Conservation (phyloP, 495 filamentous ascomycete species). For the Xylaria flabelliformis region DNA sequence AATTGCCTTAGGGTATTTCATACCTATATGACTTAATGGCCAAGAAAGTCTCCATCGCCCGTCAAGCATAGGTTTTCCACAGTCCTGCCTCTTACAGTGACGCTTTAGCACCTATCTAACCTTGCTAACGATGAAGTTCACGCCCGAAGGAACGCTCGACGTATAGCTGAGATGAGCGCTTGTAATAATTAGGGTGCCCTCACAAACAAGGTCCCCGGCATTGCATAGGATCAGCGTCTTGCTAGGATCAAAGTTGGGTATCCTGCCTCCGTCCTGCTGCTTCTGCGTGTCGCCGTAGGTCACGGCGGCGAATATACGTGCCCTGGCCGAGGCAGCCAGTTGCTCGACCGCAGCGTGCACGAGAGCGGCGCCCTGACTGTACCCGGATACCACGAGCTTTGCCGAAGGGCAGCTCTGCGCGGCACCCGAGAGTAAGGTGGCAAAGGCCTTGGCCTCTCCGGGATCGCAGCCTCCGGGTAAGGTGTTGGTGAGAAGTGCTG, state of each 20-base stretch:
- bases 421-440: slow-evolving; percentile 7
- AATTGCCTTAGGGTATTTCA: background rate
- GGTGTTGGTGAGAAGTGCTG: slow-evolving; percentile 23
- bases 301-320: slow-evolving; percentile 52
- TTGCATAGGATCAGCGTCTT: slow-evolving; percentile 60
- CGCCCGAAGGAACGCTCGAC: slow-evolving; percentile 36
- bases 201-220: slow-evolving; percentile 57
- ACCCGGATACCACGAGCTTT: slow-evolving; percentile 21
- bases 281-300: slow-evolving; percentile 55
- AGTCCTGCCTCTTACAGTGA: background rate
- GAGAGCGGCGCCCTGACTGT: slow-evolving; percentile 54
- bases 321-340: slow-evolving; percentile 41
- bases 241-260: slow-evolving; percentile 53
- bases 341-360: slow-evolving; percentile 47
- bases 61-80: background rate
- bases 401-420: slow-evolving; percentile 11
- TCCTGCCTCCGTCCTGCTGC: slow-evolving; percentile 46
- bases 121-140: slow-evolving; percentile 41
- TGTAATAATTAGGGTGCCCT: slow-evolving; percentile 55
- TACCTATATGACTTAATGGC: background rate
- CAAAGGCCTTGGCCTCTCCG: slow-evolving; percentile 7
- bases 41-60: background rate
- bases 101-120: slow-evolving; percentile 16
- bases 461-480: slow-evolving; percentile 14
- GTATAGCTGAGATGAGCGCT: slow-evolving; percentile 55